Evolutionary conservation across 139 green algal genomes (phyloP), one percentile per base, ranked within the genome.

Genomic region (Coelastrella sp.): DNA sequence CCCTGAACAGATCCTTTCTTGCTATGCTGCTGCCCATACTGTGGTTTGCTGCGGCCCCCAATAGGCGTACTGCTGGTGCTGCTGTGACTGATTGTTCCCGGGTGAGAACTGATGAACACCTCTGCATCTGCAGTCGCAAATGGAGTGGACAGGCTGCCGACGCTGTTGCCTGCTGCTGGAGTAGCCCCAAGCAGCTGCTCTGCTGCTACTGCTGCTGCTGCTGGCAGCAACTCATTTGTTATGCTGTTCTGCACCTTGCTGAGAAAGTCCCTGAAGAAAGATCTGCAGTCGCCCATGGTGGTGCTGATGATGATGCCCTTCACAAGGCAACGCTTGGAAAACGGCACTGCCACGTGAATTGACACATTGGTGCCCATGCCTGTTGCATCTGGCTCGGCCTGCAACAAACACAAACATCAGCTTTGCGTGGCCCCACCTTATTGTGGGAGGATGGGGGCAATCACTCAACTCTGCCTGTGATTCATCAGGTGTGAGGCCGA

Each of bases 221-320:
- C 8, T 1, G 84, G 84, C 49, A 88, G 73, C 58, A 90, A 73
- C 74, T 90, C 85, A 7, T 60, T 84, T 14, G 73, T 14, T 59
- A 90, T 90, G 85, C 85, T 90, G 85, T 90, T 83, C 58, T 90
- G 85, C 14, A 88, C 84, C 59, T 86, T 74, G 20, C 58, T 65
- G 58, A 86, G 80, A 25, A 86, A 86, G 60, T 86, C 80, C 9
- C 10, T 22, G 80, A 75, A 86, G 80, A 86, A 86, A 22, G 84
- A 65, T 78, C 49, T 65, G 79, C 87, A 91, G 78, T 91, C 87
- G 19, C 7, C 11, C 10, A 91, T 19, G 49, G 74, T 87, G 1
- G 87, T 74, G 59, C 19, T 82, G 66, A 25, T 87, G 65, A 91
- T 91, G 35, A 91, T 61, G 65, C 78, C 19, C 22, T 73, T 82